Evolutionary conservation across 176 grass and related monocot genomes (phyloP).

Genomic region (Zea luxurians): DNA sequence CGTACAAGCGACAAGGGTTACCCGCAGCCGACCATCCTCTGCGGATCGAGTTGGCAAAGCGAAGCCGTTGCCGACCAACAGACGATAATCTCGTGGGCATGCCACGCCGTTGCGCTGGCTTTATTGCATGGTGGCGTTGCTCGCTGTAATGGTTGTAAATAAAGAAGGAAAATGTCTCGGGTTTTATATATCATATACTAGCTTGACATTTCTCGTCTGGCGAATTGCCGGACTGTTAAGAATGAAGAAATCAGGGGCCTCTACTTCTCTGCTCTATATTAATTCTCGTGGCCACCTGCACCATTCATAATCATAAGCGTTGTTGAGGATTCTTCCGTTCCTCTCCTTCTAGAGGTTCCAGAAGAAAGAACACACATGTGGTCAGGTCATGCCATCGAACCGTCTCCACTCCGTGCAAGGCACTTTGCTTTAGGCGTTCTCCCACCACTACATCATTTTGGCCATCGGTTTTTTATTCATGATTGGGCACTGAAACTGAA

Average conservation of each 20-base stretch:
- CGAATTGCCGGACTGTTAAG: conserved; percentile 41
- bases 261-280: too few species aligned
- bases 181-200: conserved; percentile 5
- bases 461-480: not conserved
- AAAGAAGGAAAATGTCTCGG: conserved; percentile 33
- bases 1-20: conserved; percentile 27
- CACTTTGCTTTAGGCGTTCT: too few species aligned
- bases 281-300: too few species aligned
- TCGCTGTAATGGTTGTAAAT: conserved; percentile 56
- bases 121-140: conserved; percentile 27
- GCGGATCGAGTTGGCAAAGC: conserved; percentile 62
- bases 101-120: conserved; percentile 36
- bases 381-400: too few species aligned
- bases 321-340: too few species aligned
- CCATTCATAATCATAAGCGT: too few species aligned
- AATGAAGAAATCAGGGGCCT: not conserved
- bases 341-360: too few species aligned
- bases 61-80: conserved; percentile 32
- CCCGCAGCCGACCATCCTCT: conserved; percentile 63
- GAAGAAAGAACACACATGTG: too few species aligned
- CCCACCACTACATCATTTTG: too few species aligned
- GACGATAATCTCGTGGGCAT: not conserved
- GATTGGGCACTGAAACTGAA: not conserved
- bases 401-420: too few species aligned
- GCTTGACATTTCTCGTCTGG: conserved; percentile 30